phyloP scores from a whole-genome alignment of 2,329 filamentous ascomycete species.

The Xenoacremonium recifei region DNA sequence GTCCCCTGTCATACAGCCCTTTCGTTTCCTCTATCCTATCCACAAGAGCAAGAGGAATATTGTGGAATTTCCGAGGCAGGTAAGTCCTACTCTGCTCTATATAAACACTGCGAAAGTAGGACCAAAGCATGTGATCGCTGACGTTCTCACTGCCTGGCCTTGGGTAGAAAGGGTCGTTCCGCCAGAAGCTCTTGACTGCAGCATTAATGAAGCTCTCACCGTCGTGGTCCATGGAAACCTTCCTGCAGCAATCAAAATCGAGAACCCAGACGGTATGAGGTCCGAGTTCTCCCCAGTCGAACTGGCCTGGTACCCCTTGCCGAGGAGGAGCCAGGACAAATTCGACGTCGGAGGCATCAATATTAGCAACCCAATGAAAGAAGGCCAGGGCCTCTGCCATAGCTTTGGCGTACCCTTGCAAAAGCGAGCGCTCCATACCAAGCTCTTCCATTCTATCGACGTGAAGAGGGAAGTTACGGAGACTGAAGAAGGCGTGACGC shows the following conservation, averaged over 20 bases:
- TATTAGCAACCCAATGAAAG: slow-evolving; percentile 45
- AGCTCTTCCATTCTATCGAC: neutral
- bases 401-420: neutral
- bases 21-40: neutral
- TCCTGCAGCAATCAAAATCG: slow-evolving; percentile 44
- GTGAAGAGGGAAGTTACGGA: neutral
- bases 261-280: slow-evolving; percentile 42
- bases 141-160: slow-evolving; percentile 26
- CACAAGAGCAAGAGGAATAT: slow-evolving; percentile 1
- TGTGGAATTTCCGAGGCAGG: neutral
- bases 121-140: slow-evolving; percentile 20
- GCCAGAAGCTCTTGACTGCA: slow-evolving; percentile 42
- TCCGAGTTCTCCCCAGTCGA: slow-evolving; percentile 21
- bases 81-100: neutral
- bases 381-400: slow-evolving; percentile 52
- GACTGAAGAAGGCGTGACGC: neutral
- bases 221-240: slow-evolving; percentile 32
- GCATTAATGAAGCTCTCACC: slow-evolving; percentile 41
- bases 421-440: neutral
- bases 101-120: slow-evolving; percentile 16
- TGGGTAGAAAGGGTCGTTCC: slow-evolving; percentile 53
- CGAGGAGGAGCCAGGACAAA: slow-evolving; percentile 47
- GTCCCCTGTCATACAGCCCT: too few species aligned
- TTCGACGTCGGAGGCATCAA: slow-evolving; percentile 55
- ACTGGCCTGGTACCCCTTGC: neutral